Base-by-base conservation (phyloP, 2,329 filamentous ascomycete species). In the Colletotrichum sp. region DNA sequence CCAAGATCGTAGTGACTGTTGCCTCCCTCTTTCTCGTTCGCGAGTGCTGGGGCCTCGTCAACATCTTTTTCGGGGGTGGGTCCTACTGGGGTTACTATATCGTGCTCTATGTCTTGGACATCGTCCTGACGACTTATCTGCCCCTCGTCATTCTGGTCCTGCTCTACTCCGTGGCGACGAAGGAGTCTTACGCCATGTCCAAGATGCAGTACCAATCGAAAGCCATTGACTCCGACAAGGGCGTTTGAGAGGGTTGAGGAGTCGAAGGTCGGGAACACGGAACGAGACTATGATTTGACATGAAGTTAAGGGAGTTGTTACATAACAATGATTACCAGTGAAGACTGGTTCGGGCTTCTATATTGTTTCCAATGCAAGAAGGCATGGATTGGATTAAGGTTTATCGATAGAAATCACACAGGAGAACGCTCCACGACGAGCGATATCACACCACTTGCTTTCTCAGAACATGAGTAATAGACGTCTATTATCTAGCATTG, bases 151-250 rank as follows among this genome's bases (percentile, higher is more conserved):
- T 63, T 21, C 28, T 73, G 36, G 10, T 13, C 1, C 9, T 69
- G 21, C 38, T 73, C 6, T 73, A 52, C 30, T 5, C 36, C 3
- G 28, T 73, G 36, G 65, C 65, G 3, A 30, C 55, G 9, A 57
- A 63, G 18, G 15, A 36, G 21, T 26, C 30, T 6, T 73, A 55
- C 38, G 26, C 28, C 8, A 57, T 73, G 16, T 69, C 71, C 3
- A 73, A 24, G 57, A 10, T 28, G 9, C 55, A 69, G 28, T 63
- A 57, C 18, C 72, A 30, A 57, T 71, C 26, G 67, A 61, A 61
- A 52, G 3, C 10, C 43, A 13, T n/a, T 21, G 43, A 21, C 21
- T 21, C 43, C n/a, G 43, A 52, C n/a, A 52, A 52, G n/a, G 43
- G n/a, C 0, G 10, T 52, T 21, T 52, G n/a, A 52, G n/a, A 21